Evolutionary conservation across 306 rosid species (phyloP).

Genomic region (Prunus padus): DNA sequence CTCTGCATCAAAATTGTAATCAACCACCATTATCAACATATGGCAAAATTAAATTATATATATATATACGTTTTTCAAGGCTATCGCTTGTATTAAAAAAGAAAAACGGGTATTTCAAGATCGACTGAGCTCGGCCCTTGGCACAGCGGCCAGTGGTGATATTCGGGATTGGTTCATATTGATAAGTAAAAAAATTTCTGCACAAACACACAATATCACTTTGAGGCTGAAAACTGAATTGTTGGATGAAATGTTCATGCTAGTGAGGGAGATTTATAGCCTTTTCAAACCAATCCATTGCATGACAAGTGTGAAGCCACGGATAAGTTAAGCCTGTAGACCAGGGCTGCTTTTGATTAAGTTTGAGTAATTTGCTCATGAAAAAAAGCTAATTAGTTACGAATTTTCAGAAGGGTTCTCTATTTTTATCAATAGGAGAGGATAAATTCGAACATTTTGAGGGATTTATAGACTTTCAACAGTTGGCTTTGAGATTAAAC

Average conservation of each 20-base stretch:
- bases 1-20: slow-evolving; percentile 27
- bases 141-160: slow-evolving; percentile 39
- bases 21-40: no score
- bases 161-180: slow-evolving; percentile 36
- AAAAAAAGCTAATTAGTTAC: neutral
- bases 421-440: no score
- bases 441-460: no score
- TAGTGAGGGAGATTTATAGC: slow-evolving; percentile 13
- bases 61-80: no score
- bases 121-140: slow-evolving; percentile 33
- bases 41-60: no score
- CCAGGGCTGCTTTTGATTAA: slow-evolving; percentile 5
- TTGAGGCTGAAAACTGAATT: neutral
- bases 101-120: no score
- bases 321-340: neutral
- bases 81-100: neutral
- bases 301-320: slow-evolving; percentile 8
- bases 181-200: slow-evolving; percentile 12
- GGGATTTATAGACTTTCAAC: no score
- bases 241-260: neutral
- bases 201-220: neutral
- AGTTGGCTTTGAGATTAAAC: no score
- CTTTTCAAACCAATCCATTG: neutral
- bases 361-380: neutral
- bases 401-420: neutral